Base-by-base conservation (phyloP, 805 yeast genomes). In the Cephaloascus albidus region DNA sequence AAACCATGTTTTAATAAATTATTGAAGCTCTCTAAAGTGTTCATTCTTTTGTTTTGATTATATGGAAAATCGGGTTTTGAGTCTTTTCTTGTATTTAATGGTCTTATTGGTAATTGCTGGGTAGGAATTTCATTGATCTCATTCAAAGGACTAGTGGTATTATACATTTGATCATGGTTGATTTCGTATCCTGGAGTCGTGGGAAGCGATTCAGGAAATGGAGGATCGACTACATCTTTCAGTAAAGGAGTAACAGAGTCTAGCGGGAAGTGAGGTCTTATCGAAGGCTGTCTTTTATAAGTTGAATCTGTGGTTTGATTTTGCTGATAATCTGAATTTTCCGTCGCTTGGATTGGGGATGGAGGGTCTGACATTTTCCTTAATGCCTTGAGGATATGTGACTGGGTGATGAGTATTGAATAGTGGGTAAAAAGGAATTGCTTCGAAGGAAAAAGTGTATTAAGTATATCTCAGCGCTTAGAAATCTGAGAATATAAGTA, bases 181-280 rank as follows among this genome's bases (percentile, higher is more conserved):
- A 60, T 36, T 28, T 63, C 68, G 36, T 47, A 49, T 1, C 67
- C 70, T 4, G 70, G 71, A 0, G 71, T 65, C 0, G 63, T 57
- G 17, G 71, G 71, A 17, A 63, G 40, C 17, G 66, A 58, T 42
- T 63, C 73, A 1, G 69, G 65, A 15, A 64, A 50, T 3, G 68
- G 63, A 3, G 63, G 58, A 3, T 33, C 18, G 6, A 32, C 4
- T 27, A 34, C 23, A n/a, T 20, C 36, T 12, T 33, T 33, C 33
- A 33, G 33, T 10, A 38, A 20, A 16, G 40, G 40, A 12, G 33
- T 33, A 4, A 38, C n/a, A 4, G 38, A 28, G 8, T 38, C 40
- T 23, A 8, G 6, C 12, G 28, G 12, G 28, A 23, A 23, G 28
- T 23, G 28, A 8, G 28, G 12, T 23, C 12, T 23, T 8, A 23